These are phyloP conservation scores for Debaryomyces hansenii DNA, from an alignment of 805 yeast genomes.

Conservation along the genomic window DNA sequence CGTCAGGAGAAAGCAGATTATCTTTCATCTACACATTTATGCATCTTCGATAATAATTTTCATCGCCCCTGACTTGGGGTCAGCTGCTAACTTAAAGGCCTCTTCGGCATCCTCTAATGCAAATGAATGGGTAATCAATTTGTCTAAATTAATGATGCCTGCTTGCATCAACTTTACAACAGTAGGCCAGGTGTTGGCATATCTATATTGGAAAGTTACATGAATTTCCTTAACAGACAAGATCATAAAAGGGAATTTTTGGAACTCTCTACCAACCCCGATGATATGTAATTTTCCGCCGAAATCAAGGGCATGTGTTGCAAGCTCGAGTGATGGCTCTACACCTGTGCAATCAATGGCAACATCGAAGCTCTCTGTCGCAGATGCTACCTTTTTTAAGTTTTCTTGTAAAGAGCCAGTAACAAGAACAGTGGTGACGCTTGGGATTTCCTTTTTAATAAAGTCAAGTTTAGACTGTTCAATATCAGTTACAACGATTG, in stretches of 20 bases:
- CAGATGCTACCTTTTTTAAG: not conserved
- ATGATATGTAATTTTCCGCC: conserved; percentile 18
- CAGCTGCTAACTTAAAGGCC: conserved; percentile 6
- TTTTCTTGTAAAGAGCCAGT: not conserved
- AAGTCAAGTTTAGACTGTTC: not conserved
- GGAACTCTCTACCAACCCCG: conserved; percentile 19
- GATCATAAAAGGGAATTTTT: conserved; percentile 17
- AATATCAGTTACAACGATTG: not conserved
- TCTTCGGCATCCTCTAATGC: conserved; percentile 8
- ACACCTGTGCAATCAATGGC: conserved; percentile 13
- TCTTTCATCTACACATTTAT: not conserved
- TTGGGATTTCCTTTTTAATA: not conserved
- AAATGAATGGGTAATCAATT: conserved; percentile 7
- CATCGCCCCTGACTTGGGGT: conserved; percentile 8
- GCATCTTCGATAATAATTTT: conserved; percentile 8
- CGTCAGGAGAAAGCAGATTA: no score
- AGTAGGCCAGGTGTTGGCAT: conserved; percentile 18
- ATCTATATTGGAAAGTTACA: conserved; percentile 17
- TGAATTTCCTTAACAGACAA: conserved; percentile 18
- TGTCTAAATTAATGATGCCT: conserved; percentile 7
- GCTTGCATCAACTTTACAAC: conserved; percentile 18
- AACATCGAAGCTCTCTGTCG: not conserved
- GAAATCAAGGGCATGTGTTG: conserved; percentile 10
- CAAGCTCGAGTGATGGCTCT: conserved; percentile 17
- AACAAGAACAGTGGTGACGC: not conserved